These are phyloP conservation scores for Chondrostereum purpureum DNA, from an alignment of 1,284 basidiomycete species.

Conservation along the genomic window DNA sequence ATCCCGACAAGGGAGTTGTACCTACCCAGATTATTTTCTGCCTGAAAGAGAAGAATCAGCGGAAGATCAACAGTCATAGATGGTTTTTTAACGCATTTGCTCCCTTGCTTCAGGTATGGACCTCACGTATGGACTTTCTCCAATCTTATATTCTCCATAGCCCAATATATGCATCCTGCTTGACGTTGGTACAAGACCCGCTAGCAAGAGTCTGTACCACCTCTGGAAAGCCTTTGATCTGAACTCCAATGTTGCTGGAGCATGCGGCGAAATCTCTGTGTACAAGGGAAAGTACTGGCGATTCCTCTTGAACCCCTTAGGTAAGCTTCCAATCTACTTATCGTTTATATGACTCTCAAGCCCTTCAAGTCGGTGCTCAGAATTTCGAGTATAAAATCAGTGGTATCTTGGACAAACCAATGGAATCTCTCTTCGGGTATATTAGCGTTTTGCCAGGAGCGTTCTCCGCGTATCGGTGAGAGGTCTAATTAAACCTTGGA, in stretches of 20 bases:
- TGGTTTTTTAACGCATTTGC: conserved; percentile 96
- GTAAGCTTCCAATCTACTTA: conserved; percentile 32
- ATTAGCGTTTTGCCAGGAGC: conserved; percentile 90
- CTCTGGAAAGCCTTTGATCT: conserved; percentile 95
- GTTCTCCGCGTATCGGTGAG: conserved; percentile 80
- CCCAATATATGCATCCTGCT: conserved; percentile 87
- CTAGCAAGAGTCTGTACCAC: conserved; percentile 80
- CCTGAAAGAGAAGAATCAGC: conserved; percentile 93
- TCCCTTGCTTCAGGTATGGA: conserved; percentile 55
- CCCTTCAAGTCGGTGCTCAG: conserved; percentile 75
- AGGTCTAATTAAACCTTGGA: conserved; percentile 4
- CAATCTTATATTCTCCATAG: conserved; percentile 26
- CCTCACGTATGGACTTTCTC: conserved; percentile 1
- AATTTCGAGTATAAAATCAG: conserved; percentile 95
- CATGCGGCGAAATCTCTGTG: conserved; percentile 91
- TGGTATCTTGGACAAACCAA: conserved; percentile 92
- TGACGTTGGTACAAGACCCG: conserved; percentile 91
- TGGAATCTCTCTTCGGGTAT: conserved; percentile 90
- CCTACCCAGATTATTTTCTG: conserved; percentile 90
- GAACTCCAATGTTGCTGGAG: conserved; percentile 89
- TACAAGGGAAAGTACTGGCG: conserved; percentile 90
- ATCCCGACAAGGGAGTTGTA: conserved; percentile 92
- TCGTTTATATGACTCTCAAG: not conserved
- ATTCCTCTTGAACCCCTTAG: conserved; percentile 77
- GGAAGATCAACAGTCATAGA: conserved; percentile 94